These are phyloP conservation scores for Juglanconis sp. DNA, from an alignment of 2,329 filamentous ascomycete species.

Conservation along the genomic window DNA sequence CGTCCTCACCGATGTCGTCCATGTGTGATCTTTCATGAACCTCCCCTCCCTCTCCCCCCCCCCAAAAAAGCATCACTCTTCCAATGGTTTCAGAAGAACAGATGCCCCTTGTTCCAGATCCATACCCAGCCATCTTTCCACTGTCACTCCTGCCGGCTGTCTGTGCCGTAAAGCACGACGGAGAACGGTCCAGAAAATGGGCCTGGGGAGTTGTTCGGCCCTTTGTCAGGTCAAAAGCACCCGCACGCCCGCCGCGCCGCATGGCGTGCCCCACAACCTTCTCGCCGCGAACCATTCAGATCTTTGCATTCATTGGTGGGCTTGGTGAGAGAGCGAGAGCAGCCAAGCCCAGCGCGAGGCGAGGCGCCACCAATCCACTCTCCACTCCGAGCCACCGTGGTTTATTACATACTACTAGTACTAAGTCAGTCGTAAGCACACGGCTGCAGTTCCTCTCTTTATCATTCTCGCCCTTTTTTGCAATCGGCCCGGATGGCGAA, in stretches of 20 bases:
- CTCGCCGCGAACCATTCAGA: not conserved
- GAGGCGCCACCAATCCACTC: not conserved
- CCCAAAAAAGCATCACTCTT: not conserved
- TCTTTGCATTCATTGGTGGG: no score
- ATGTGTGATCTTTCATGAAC: no score
- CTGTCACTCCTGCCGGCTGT: no score
- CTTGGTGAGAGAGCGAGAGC: no score
- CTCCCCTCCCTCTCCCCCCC: not conserved
- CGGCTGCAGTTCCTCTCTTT: not conserved
- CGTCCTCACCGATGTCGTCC: no score
- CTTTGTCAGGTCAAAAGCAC: not conserved
- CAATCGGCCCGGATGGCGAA: not conserved
- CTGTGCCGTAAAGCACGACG: no score
- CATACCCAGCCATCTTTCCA: no score
- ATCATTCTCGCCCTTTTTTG: not conserved
- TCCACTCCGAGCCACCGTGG: not conserved
- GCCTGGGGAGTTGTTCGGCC: no score
- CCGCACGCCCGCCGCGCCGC: not conserved
- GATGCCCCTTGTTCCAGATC: not conserved
- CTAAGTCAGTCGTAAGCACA: not conserved
- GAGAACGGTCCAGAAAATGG: no score
- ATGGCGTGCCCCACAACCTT: not conserved
- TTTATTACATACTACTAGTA: no score
- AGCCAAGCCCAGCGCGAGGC: no score
- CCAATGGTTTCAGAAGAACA: not conserved